Base-by-base conservation (phyloP, 495 filamentous ascomycete species). In the Acidomyces sp. region DNA sequence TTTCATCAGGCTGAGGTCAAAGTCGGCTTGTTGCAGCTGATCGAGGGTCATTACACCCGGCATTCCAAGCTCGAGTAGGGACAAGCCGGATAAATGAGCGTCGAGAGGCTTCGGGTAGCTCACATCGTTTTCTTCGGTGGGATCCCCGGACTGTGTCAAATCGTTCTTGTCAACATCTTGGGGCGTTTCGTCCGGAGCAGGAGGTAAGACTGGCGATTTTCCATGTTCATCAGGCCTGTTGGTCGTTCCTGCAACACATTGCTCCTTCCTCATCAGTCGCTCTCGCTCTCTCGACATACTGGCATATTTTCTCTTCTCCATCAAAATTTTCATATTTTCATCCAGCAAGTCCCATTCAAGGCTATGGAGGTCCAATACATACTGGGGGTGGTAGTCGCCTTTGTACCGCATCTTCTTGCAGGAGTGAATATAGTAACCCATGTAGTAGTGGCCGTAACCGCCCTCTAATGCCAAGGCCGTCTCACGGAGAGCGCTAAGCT, bases 361-460 rank as follows among this genome's bases (percentile, higher is more conserved):
- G 0, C 69, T 75, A 51, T 86, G 75, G 0, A 82, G 84, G 54
- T 94, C 76, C 20, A 96, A 69, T 13, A 97, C 67, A 46, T 85
- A 78, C 53, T 87, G 80, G 0, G 90, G 88, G 10, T 66, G 62
- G 60, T 84, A 97, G 29, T 83, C 73, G 42, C 74, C 85, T 63
- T 97, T 97, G 66, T 97, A 97, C 44, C 71, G 67, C 82, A 86
- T 85, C 53, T 87, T 86, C 29, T 68, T 62, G 53, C 80, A 85
- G 20, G 60, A 65, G 43, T 79, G 78, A 39, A 84, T 82, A 47
- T 82, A 83, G 58, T 69, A 83, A 9, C 78, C 78, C 78, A 83
- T 81, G 56, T 82, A 83, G 55, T 82, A 82, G 54, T 70, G 80
- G 32, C 69, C 56, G 55, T 93, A 93, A 3, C 68, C 73, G 19